Evolutionary conservation across 2,329 filamentous ascomycete genomes (phyloP), one percentile per base, ranked within the genome.

Genomic region (Neonectria magnoliae): DNA sequence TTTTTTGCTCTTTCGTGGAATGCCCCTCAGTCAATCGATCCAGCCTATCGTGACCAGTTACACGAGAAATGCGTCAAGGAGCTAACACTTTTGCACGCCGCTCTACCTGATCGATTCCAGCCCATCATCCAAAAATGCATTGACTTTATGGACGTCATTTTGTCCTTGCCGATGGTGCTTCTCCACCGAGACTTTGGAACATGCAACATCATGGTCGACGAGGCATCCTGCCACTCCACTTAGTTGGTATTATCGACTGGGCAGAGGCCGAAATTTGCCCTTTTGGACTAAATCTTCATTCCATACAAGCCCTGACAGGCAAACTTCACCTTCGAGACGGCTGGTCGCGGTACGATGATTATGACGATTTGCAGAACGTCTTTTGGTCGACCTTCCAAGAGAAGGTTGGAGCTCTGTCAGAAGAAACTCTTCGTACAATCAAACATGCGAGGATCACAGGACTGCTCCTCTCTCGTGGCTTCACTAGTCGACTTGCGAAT

Each of bases 1-100:
- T 81, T 81, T 68, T 79, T 81, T 71, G 77, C 78, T 58, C 68
- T 76, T 29, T 75, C 77, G 3, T 83, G 77, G 78, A 81, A 79
- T 42, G 13, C 68, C 5, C 75, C 77, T 10, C 76, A 80, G 64
- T 25, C 45, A 58, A 71, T 78, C 44, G 62, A 69, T 58, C 63
- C 57, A 68, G 68, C 53, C 3, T 76, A 78, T 63, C 66, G 70
- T 57, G 60, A 71, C 22, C 50, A 55, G 11, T 54, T 81, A 10
- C 38, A 25, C 6, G 25, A 73, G 61, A 73, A 52, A 47, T 79
- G 78, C 53, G 60, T 69, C 27, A 71, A 55, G 54, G 77, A 81
- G 5, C 71, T 82, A 8, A 11, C 13, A 33, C 47, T 53, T 57
- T 33, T 31, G 27, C 47, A 16, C 27, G 8, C 27, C 9, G 27